phyloP scores from a whole-genome alignment of 768 basidiomycete genomes.

The Suillus subluteus region DNA sequence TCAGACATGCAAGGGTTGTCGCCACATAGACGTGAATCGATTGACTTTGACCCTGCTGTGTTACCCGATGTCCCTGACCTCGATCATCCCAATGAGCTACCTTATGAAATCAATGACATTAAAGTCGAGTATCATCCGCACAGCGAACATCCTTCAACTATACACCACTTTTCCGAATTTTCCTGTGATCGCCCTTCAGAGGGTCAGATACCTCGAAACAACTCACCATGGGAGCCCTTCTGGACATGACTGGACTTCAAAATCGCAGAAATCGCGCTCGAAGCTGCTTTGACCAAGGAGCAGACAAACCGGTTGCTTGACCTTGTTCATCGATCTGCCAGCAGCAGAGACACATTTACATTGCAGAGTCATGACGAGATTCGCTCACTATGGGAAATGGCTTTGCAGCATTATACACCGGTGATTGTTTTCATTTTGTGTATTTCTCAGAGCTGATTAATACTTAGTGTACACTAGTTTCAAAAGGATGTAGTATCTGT shows the following conservation, averaged over 20 bases:
- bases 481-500: neutral
- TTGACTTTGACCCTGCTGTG: neutral
- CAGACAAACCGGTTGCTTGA: neutral
- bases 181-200: neutral
- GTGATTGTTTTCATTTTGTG: neutral
- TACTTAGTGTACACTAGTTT: neutral
- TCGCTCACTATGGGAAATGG: neutral
- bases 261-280: neutral
- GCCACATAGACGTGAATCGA: neutral
- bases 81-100: neutral
- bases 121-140: neutral
- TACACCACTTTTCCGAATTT: neutral
- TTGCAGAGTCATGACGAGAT: neutral
- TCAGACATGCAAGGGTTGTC: neutral
- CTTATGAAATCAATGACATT: neutral
- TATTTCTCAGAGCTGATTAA: neutral
- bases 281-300: neutral
- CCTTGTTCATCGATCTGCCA: neutral
- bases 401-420: neutral
- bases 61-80: neutral
- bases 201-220: neutral
- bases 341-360: neutral
- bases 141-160: fast-evolving
- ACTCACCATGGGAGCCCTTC: neutral
- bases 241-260: neutral